These are phyloP conservation scores for Mesembryanthemum crystallinum DNA, from an alignment of 148 eudicot genomes.

Conservation along the genomic window DNA sequence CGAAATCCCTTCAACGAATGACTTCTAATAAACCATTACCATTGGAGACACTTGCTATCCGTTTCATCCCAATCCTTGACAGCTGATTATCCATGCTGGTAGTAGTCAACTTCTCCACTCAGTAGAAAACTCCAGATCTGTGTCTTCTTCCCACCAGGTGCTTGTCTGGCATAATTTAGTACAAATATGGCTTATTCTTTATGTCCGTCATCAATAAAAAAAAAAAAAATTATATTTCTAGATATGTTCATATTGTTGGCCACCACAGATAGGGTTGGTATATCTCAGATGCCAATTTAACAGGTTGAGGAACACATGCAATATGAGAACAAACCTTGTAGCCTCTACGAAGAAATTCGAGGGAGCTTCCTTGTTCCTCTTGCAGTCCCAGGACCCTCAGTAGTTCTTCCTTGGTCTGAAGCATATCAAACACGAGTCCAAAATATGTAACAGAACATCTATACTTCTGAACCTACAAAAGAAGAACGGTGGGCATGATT, in stretches of 20 bases:
- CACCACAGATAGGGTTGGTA: background rate
- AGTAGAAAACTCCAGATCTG: conserved; percentile 31
- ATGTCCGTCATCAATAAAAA: background rate
- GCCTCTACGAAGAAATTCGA: conserved; percentile 91
- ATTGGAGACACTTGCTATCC: background rate
- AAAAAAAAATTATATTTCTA: no score
- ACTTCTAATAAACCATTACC: background rate
- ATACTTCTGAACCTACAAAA: background rate
- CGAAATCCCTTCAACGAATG: background rate
- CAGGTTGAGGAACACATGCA: background rate
- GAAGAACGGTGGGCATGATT: conserved; percentile 11
- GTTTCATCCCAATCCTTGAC: background rate
- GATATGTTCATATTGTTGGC: background rate
- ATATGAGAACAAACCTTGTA: conserved; percentile 57
- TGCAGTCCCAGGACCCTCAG: conserved; percentile 91
- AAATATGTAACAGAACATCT: background rate
- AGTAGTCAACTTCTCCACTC: conserved; percentile 37
- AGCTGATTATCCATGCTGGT: background rate
- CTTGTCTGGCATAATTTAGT: conserved; percentile 22
- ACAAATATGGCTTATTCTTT: background rate
- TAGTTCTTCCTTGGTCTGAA: conserved; percentile 94
- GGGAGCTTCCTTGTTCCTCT: conserved; percentile 93
- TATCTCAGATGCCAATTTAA: background rate
- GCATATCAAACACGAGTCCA: conserved; percentile 8
- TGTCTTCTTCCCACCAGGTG: conserved; percentile 41